Evolutionary conservation across 2,329 filamentous ascomycete species (phyloP).

Genomic region (Neurospora sp.): DNA sequence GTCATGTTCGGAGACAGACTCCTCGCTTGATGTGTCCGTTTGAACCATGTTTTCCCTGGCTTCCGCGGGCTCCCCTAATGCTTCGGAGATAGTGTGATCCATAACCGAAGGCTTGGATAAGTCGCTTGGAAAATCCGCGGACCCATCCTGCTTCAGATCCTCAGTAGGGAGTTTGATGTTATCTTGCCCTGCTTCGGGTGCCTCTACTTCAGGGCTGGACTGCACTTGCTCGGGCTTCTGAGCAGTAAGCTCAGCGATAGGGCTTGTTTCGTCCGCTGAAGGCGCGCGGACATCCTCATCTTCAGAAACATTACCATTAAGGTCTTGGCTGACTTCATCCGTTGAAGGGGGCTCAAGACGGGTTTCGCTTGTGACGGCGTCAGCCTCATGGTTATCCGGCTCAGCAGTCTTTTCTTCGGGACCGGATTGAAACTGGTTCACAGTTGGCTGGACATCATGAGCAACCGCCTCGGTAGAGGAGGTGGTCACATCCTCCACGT

Average conservation of each 20-base stretch:
- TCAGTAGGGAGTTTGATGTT: neutral
- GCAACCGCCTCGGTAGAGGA: neutral
- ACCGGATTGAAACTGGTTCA: neutral
- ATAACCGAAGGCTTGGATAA: neutral
- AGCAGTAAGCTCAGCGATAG: neutral
- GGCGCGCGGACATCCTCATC: neutral
- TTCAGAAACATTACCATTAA: neutral
- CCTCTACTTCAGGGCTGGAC: neutral
- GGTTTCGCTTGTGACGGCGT: neutral
- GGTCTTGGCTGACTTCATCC: neutral
- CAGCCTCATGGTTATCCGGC: neutral
- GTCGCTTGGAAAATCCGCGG: neutral
- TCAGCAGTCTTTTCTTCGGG: neutral
- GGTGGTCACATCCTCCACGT: neutral
- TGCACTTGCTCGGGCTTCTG: neutral
- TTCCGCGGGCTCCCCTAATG: neutral
- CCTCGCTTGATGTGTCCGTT: neutral
- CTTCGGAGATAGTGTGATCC: neutral
- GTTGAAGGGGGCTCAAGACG: neutral
- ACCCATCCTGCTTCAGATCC: neutral
- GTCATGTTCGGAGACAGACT: neutral
- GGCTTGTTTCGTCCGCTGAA: neutral
- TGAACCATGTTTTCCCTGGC: neutral
- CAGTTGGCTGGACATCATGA: neutral
- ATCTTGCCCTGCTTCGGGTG: neutral